Evolutionary conservation across 257 asterid genomes (phyloP).

Genomic region (Scutellaria galericulata): DNA sequence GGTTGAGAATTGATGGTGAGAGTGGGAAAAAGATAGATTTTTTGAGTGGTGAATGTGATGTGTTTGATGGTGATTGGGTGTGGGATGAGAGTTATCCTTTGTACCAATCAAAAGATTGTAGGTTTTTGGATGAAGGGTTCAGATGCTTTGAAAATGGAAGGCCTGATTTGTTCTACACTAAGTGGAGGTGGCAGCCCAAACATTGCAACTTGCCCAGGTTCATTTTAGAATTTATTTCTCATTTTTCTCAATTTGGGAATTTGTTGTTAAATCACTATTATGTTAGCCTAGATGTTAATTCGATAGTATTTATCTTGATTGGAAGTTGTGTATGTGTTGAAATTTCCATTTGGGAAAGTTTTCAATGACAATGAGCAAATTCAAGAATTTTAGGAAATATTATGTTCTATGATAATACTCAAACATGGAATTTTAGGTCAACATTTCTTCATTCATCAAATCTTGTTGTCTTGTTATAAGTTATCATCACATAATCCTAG

Average conservation of each 20-base stretch:
- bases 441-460: not conserved
- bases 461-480: not conserved
- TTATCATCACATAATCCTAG: constrained; percentile 10
- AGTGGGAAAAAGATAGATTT: constrained; percentile 55
- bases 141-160: constrained; percentile 90
- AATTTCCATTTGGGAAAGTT: not conserved
- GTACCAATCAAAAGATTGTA: constrained; percentile 77
- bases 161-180: constrained; percentile 91
- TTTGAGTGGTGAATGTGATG: constrained; percentile 71
- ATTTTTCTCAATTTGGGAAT: constrained; percentile 17
- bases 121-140: constrained; percentile 84
- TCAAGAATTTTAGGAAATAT: not conserved
- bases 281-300: not conserved
- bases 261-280: not conserved
- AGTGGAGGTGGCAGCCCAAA: constrained; percentile 99
- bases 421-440: not conserved
- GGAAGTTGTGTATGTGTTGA: not conserved
- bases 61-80: constrained; percentile 97
- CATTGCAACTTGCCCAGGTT: constrained; percentile 92
- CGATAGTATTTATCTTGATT: constrained; percentile 5
- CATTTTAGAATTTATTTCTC: not conserved
- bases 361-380: constrained; percentile 16
- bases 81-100: constrained; percentile 94
- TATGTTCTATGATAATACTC: not conserved
- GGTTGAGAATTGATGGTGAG: constrained; percentile 59